Evolutionary conservation across 1,139 yeast species (phyloP).

Genomic region (Yamadazyma buinensis): DNA sequence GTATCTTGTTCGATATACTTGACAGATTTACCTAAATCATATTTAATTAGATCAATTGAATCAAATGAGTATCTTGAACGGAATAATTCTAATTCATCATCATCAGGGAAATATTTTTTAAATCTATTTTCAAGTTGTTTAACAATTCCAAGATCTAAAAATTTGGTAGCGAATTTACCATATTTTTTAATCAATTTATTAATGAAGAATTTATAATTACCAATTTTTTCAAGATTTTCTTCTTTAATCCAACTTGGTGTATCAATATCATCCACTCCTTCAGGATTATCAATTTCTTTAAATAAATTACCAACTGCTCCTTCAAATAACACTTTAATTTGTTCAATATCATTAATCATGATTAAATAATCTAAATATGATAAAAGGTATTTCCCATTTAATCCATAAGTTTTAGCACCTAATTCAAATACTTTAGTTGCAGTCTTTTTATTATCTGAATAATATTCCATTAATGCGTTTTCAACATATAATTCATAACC

Average conservation of each 20-base stretch:
- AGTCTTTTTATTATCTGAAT: constrained; percentile 59
- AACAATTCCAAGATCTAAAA: constrained; percentile 68
- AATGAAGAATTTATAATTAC: constrained; percentile 22
- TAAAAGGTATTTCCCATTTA: constrained; percentile 59
- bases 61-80: constrained; percentile 44
- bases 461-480: constrained; percentile 79
- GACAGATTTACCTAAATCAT: constrained; percentile 35
- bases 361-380: constrained; percentile 74
- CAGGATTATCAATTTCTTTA: constrained; percentile 30
- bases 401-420: constrained; percentile 62
- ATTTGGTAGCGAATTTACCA: constrained; percentile 34
- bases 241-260: constrained; percentile 20
- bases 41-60: constrained; percentile 41
- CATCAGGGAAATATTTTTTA: constrained; percentile 62
- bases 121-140: constrained; percentile 64
- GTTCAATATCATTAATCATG: constrained; percentile 69
- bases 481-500: constrained; percentile 79
- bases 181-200: constrained; percentile 20
- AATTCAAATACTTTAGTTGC: constrained; percentile 78
- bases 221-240: constrained; percentile 22
- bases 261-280: constrained; percentile 19
- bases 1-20: constrained; percentile 6
- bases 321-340: constrained; percentile 81
- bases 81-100: constrained; percentile 40
- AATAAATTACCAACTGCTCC: constrained; percentile 36